phyloP scores from a whole-genome alignment of 2,329 filamentous ascomycete species.

The Aspergillus ochraceus region DNA sequence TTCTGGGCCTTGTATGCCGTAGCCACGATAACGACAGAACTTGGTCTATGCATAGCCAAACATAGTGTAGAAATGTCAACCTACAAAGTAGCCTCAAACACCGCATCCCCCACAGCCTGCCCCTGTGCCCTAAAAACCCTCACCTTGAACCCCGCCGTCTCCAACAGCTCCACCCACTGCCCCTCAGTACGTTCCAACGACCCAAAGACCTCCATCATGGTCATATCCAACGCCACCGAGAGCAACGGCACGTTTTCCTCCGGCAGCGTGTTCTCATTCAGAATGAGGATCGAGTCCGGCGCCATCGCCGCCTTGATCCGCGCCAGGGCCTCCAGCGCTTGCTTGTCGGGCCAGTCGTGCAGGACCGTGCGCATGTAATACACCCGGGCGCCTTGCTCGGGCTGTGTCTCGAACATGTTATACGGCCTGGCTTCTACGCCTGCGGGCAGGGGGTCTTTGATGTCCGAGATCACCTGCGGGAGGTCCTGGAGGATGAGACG shows the following conservation, averaged over 20 bases:
- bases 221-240: conserved; percentile 15
- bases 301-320: conserved; percentile 23
- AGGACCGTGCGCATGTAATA: conserved; percentile 29
- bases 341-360: conserved; percentile 29
- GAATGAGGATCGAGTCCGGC: conserved; percentile 25
- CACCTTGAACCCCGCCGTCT: conserved; percentile 16
- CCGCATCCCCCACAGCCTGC: too few species aligned
- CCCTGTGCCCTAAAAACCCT: too few species aligned
- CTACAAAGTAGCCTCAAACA: too few species aligned
- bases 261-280: conserved; percentile 29
- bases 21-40: too few species aligned
- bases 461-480: conserved; percentile 30
- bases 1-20: too few species aligned
- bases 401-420: conserved; percentile 23
- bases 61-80: too few species aligned
- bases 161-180: conserved; percentile 23
- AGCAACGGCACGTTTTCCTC: conserved; percentile 9
- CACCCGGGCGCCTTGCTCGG: conserved; percentile 21
- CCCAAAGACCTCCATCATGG: conserved; percentile 22
- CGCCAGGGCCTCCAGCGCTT: conserved; percentile 16
- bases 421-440: conserved; percentile 1
- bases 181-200: conserved; percentile 21
- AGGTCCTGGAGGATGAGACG: conserved; percentile 40
- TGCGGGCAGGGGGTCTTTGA: neutral
- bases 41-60: too few species aligned